Conservation (phyloP, 2,329 filamentous ascomycete species). For the Penicillium fuscoglaucum region DNA sequence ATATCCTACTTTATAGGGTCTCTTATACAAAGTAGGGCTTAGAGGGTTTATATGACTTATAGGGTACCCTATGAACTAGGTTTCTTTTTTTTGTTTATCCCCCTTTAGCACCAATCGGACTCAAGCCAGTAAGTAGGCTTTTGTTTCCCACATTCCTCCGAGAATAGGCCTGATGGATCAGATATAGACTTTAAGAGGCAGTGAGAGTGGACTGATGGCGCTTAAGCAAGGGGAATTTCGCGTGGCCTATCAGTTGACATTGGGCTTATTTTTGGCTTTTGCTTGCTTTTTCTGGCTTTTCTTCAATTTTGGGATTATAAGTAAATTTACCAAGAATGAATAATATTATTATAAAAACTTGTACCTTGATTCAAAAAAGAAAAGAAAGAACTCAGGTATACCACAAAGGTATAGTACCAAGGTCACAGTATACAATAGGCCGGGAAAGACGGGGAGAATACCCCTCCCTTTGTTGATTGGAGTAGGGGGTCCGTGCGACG, state of each 20-base stretch:
- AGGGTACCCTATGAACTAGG: no score
- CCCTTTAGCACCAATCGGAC: not conserved
- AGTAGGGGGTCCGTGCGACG: not conserved
- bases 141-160: not conserved
- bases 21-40: not conserved
- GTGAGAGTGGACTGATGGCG: not conserved
- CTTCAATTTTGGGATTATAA: no score
- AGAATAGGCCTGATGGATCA: conserved; percentile 7
- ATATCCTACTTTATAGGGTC: not conserved
- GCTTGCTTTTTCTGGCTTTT: not conserved
- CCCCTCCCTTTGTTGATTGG: conserved; percentile 1
- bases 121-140: not conserved
- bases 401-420: no score
- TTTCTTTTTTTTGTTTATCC: not conserved
- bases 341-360: no score
- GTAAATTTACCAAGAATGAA: no score
- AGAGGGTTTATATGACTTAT: no score
- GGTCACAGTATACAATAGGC: not conserved
- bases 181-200: not conserved
- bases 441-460: not conserved
- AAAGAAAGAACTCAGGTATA: not conserved
- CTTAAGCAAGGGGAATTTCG: conserved; percentile 10
- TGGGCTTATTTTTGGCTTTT: not conserved
- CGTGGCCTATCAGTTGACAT: conserved; percentile 4
- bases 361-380: not conserved